Evolutionary conservation across 2,329 filamentous ascomycete species (phyloP), one percentile per base, ranked within the genome.

Genomic region (Dendrostoma leiphaemia): DNA sequence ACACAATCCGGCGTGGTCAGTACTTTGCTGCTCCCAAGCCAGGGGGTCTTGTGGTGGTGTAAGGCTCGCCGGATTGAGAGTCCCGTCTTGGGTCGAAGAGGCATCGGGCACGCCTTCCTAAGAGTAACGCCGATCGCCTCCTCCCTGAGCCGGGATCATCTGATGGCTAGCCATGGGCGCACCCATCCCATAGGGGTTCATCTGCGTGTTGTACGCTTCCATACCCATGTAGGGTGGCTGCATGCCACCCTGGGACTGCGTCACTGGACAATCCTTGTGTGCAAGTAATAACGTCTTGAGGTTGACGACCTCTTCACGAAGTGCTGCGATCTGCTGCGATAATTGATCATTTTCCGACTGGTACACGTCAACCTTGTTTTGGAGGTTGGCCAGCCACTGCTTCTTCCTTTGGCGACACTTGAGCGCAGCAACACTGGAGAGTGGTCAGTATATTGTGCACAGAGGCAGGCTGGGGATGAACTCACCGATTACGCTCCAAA

Each of bases 341-440:
- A 99, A 79, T 1, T 85, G 85, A 66, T 99, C 94, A 60, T 97
- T 97, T 71, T 99, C 94, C 1, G 81, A 87, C 59, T 88, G 92
- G 67, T 91, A 97, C 61, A 96, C 80, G 70, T 99, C 94, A 15
- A 97, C 93, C 71, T 97, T 97, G 53, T 84, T 84, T 70, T 99
- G 94, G 1, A 99, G 80, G 63, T 96, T 97, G 29, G 90, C 89
- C 54, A 97, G 82, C 94, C 94, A 99, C 69, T 97, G 94, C 80
- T 99, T 99, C 80, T 99, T 99, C 19, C 94, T 85, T 71, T 99
- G 94, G 58, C 94, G 88, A 72, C 94, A 99, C 69, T 99, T 99
- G 56, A 99, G 79, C 3, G 94, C 94, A 59, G 94, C 94, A 61
- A 99, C 91, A 68, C 94, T 97, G 61, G 21, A 23, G 12, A 38